Percentiles rank a stretch among this genome's conserved stretches.
Conservation (phyloP, 129 eudicot species). For the Saussurea involucrata region DNA sequence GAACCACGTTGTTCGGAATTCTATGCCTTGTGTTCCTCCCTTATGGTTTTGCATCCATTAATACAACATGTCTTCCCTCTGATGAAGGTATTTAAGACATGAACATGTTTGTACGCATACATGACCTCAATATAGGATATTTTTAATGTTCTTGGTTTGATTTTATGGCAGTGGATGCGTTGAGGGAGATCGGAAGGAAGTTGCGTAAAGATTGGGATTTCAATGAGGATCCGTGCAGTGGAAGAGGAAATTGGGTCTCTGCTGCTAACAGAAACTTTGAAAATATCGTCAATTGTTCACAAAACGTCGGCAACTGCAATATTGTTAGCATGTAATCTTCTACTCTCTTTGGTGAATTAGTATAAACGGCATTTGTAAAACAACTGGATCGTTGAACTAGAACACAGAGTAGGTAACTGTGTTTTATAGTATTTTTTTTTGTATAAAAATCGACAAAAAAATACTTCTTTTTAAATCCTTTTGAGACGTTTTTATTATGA, state of each 20-base stretch:
- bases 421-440: neutral
- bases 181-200: conserved; percentile 31
- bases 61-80: neutral
- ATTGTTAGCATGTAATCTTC: conserved; percentile 43
- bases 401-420: neutral
- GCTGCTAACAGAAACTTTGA: neutral
- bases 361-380: neutral
- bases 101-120: neutral
- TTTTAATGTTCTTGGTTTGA: neutral
- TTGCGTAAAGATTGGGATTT: conserved; percentile 56
- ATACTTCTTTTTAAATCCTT: neutral
- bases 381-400: neutral
- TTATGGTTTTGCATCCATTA: neutral
- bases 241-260: conserved; percentile 28
- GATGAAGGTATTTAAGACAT: conserved; percentile 6
- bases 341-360: neutral
- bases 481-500: too few relatives aligned
- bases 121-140: neutral
- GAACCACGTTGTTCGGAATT: neutral
- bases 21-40: neutral
- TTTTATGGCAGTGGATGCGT: conserved; percentile 29
- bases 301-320: conserved; percentile 49
- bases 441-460: neutral
- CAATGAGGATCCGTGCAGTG: conserved; percentile 50
- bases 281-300: conserved; percentile 14